phyloP scores from a whole-genome alignment of 2,329 filamentous ascomycete genomes.

The Fusarium veterinarium region DNA sequence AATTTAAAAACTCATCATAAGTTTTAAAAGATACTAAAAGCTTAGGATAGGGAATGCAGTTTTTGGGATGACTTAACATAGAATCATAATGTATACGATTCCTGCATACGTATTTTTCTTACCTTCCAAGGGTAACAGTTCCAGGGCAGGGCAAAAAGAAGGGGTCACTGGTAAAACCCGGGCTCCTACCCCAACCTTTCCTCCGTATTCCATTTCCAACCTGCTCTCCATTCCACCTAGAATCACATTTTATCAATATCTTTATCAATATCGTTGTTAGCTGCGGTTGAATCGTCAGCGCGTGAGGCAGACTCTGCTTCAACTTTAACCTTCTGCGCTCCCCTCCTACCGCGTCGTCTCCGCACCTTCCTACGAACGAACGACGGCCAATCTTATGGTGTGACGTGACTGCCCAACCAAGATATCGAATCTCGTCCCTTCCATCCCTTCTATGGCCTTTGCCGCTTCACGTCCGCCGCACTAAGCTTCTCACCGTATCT shows the following conservation, averaged over 20 bases:
- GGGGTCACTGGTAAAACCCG: slow-evolving; percentile 14
- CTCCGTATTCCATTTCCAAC: slow-evolving; percentile 18
- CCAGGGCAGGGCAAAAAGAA: slow-evolving; percentile 38
- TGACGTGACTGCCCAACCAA: slow-evolving; percentile 43
- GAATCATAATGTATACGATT: background rate
- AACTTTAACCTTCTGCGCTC: slow-evolving; percentile 1
- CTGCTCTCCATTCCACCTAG: slow-evolving; percentile 8
- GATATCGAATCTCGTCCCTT: background rate
- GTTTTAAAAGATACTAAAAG: background rate
- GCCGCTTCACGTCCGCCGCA: slow-evolving; percentile 21
- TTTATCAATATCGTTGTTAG: background rate
- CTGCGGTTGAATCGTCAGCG: background rate
- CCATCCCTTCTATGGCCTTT: slow-evolving; percentile 34
- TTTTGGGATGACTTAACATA: background rate
- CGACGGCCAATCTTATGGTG: slow-evolving; percentile 25
- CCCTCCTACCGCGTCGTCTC: slow-evolving; percentile 27
- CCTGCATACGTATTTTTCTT: background rate
- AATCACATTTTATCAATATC: background rate
- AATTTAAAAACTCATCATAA: background rate
- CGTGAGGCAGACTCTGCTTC: background rate
- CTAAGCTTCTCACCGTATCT: slow-evolving; percentile 6
- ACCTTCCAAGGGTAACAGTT: background rate
- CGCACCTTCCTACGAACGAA: slow-evolving; percentile 10
- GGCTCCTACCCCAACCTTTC: slow-evolving; percentile 36
- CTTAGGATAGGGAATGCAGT: background rate